Evolutionary conservation across 495 filamentous ascomycete species (phyloP).

Genomic region (Diplogelasinospora grovesii): DNA sequence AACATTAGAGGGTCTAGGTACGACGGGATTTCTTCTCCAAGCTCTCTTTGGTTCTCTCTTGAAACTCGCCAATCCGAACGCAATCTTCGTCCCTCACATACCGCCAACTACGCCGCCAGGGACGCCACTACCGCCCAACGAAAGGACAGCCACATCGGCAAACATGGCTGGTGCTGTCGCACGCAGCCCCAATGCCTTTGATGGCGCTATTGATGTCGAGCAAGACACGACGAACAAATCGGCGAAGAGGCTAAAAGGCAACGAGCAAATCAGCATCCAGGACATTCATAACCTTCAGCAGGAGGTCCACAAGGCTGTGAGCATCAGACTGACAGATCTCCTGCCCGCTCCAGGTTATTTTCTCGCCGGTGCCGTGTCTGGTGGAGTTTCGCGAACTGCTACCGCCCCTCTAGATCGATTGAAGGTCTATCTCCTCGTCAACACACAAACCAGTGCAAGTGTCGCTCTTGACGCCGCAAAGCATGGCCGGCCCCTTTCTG

Average conservation of each 20-base stretch:
- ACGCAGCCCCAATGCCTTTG: constrained; percentile 3
- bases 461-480: constrained; percentile 58
- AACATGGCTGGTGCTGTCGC: constrained; percentile 14
- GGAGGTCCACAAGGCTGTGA: constrained; percentile 28
- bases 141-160: constrained; percentile 4
- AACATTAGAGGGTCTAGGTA: constrained; percentile 90
- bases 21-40: constrained; percentile 66
- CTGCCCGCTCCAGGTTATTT: constrained; percentile 85
- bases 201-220: too few relatives aligned
- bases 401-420: constrained; percentile 95
- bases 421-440: constrained; percentile 95
- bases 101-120: constrained; percentile 4
- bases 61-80: constrained; percentile 42
- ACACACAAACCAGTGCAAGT: constrained; percentile 58
- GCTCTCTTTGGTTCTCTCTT: constrained; percentile 61
- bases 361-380: constrained; percentile 85
- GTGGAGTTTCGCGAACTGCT: constrained; percentile 83
- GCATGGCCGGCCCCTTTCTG: constrained; percentile 59
- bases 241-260: too few relatives aligned
- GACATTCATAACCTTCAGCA: constrained; percentile 19
- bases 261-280: constrained; percentile 17
- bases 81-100: constrained; percentile 6
- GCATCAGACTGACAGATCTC: constrained; percentile 45
- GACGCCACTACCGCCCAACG: constrained; percentile 2
- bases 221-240: too few relatives aligned